Percentiles rank a stretch among this genome's conserved stretches.
Evolutionary conservation across 805 yeast genomes (phyloP).

Genomic region (Lipomyces chichibuensis): DNA sequence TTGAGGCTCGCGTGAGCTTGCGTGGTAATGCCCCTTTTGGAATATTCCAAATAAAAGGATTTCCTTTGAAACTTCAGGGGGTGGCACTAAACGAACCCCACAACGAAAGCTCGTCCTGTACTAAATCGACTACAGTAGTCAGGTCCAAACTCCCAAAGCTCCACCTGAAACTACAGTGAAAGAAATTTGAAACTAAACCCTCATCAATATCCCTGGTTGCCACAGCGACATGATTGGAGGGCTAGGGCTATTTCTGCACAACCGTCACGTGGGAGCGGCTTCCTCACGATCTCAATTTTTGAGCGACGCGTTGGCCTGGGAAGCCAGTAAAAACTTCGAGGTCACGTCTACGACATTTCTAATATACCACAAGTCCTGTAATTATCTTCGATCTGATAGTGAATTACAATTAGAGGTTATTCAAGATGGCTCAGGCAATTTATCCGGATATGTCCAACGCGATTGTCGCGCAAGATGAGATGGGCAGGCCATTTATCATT

Average conservation of each 20-base stretch:
- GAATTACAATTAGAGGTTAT: background rate
- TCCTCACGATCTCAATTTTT: background rate
- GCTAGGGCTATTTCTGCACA: background rate
- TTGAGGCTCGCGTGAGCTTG: background rate
- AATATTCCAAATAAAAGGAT: background rate
- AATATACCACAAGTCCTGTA: background rate
- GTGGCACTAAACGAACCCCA: background rate
- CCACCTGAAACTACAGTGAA: too few relatives aligned
- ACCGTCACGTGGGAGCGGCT: constrained; percentile 3
- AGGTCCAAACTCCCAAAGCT: too few relatives aligned
- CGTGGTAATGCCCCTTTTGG: background rate
- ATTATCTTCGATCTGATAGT: background rate
- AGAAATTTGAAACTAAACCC: too few relatives aligned
- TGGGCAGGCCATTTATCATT: constrained; percentile 98
- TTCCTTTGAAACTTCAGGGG: background rate
- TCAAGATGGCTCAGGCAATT: constrained; percentile 45
- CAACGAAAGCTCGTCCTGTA: background rate
- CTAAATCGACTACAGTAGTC: too few relatives aligned
- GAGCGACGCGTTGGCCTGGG: background rate
- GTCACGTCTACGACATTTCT: background rate
- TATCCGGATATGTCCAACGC: constrained; percentile 94
- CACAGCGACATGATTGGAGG: background rate
- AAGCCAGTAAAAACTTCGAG: background rate
- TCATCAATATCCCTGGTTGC: too few relatives aligned
- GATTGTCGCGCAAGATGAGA: constrained; percentile 97